Conservation (phyloP, 2,329 filamentous ascomycete species). For the Cladosporium sp. region DNA sequence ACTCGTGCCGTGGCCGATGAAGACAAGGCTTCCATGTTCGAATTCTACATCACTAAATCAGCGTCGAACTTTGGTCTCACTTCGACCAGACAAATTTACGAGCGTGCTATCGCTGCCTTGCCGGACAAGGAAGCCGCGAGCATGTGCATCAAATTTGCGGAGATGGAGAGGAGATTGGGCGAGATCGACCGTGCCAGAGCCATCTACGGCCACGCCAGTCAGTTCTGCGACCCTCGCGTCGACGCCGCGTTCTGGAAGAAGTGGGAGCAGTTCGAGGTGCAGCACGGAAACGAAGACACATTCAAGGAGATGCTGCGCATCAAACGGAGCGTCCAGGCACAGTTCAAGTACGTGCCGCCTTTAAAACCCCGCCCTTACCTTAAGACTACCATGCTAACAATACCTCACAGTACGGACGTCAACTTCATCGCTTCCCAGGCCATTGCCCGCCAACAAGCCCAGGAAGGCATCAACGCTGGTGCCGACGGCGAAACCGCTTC, state of each 20-base stretch:
- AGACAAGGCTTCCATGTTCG: constrained; percentile 95
- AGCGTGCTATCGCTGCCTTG: constrained; percentile 88
- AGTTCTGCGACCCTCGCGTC: constrained; percentile 94
- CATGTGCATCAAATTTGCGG: constrained; percentile 98
- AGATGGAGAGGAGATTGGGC: constrained; percentile 88
- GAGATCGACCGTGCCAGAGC: constrained; percentile 93
- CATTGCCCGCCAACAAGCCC: constrained; percentile 72
- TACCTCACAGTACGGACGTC: constrained; percentile 71
- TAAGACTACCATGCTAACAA: constrained; percentile 37
- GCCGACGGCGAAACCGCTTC: constrained; percentile 44
- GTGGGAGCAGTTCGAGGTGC: constrained; percentile 96
- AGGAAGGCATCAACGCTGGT: constrained; percentile 27
- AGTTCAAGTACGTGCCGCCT: constrained; percentile 73
- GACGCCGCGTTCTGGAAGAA: constrained; percentile 90
- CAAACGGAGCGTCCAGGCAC: constrained; percentile 94
- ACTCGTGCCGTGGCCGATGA: constrained; percentile 93
- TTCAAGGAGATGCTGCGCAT: constrained; percentile 99
- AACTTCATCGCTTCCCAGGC: constrained; percentile 98
- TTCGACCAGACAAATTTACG: constrained; percentile 92
- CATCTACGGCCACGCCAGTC: constrained; percentile 93
- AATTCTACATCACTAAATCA: constrained; percentile 98
- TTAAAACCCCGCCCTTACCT: background rate
- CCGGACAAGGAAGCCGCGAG: constrained; percentile 91
- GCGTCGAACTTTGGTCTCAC: constrained; percentile 97
- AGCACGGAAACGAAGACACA: constrained; percentile 98